phyloP scores from a whole-genome alignment of 805 yeast species.

The Zygoascus ofunaensis region DNA sequence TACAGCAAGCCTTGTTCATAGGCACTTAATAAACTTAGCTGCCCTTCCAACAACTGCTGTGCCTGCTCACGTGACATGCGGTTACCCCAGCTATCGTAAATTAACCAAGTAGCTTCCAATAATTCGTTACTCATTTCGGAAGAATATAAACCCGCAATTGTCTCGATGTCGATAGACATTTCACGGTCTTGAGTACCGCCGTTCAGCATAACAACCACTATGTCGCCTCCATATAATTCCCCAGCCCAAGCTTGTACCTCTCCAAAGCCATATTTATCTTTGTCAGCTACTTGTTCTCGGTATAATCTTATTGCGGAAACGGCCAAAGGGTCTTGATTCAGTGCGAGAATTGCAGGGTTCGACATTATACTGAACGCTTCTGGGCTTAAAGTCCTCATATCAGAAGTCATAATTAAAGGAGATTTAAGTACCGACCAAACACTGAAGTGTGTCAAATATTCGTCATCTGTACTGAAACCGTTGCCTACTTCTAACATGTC shows the following conservation, averaged over 20 bases:
- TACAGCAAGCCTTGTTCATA: no score
- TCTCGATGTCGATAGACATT: conserved; percentile 10
- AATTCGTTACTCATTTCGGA: no score
- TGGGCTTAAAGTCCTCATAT: no score
- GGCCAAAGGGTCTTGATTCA: conserved; percentile 18
- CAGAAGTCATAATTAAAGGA: conserved; percentile 27
- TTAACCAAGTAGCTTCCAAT: conserved; percentile 14
- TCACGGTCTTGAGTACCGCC: conserved; percentile 10
- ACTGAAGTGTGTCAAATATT: conserved; percentile 26
- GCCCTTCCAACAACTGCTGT: no score
- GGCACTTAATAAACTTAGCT: no score
- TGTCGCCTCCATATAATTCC: conserved; percentile 10
- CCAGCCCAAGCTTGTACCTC: conserved; percentile 15
- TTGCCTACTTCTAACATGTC: conserved; percentile 28
- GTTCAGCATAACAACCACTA: conserved; percentile 12
- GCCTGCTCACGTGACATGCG: no score
- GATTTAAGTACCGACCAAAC: conserved; percentile 29
- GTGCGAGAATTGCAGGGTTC: no score
- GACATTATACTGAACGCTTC: no score
- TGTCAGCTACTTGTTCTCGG: conserved; percentile 7
- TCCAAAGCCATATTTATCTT: conserved; percentile 10
- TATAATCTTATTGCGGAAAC: conserved; percentile 15
- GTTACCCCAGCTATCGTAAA: conserved; percentile 14
- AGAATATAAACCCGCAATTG: conserved; percentile 9
- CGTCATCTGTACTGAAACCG: conserved; percentile 26